These are phyloP conservation scores for Penicillium sp. DNA, from an alignment of 2,329 filamentous ascomycete genomes.

Conservation along the genomic window DNA sequence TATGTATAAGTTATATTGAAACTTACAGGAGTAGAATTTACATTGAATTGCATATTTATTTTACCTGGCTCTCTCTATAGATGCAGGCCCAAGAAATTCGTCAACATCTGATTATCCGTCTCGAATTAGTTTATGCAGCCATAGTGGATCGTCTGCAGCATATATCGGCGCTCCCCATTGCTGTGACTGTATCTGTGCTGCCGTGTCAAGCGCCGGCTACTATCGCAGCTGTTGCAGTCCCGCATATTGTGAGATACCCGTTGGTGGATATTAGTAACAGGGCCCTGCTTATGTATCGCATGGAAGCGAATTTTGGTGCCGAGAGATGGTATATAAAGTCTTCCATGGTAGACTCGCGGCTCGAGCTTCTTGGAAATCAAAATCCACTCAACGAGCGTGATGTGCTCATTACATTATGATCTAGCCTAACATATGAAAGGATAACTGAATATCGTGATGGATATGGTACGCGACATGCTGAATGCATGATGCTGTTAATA, in stretches of 20 bases:
- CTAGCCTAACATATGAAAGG: neutral
- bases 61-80: neutral
- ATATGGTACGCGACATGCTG: neutral
- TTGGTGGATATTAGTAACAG: neutral
- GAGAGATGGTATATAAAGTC: neutral
- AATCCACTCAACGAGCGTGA: neutral
- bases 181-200: neutral
- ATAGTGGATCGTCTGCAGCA: neutral
- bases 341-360: neutral
- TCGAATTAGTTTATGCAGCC: too few relatives aligned
- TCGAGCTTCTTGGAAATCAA: neutral
- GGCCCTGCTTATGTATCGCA: neutral
- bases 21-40: neutral
- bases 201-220: neutral
- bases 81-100: neutral
- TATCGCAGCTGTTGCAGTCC: too few relatives aligned
- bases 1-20: neutral
- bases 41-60: neutral
- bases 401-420: neutral
- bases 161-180: neutral
- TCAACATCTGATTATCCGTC: neutral
- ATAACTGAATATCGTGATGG: neutral
- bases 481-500: neutral
- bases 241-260: neutral
- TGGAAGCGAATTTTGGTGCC: neutral